Evolutionary conservation across 1,284 basidiomycete species (phyloP), one percentile per base, ranked within the genome.

Genomic region (Ceratobasidium sp.): DNA sequence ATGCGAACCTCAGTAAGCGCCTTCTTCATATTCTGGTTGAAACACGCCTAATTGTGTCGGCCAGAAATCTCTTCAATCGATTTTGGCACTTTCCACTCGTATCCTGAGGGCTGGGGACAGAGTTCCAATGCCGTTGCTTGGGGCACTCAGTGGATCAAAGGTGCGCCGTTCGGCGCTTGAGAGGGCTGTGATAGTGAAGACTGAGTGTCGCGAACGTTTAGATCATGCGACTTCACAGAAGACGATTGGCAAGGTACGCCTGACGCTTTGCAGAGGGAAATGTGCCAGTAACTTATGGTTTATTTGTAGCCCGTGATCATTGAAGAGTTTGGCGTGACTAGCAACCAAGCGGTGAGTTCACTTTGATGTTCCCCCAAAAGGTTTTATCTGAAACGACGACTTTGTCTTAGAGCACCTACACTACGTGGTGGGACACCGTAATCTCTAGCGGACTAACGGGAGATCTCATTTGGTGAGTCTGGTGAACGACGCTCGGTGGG

Each of bases 1-100:
- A 86, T 47, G 86, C 54, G 57, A 80, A 80, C 80, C 81, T 91
- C 56, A 60, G 57, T 60, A 44, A 33, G 57, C 27, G 24, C 15
- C 36, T 41, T 41, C 65, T 1, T 47, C 36, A 41, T 41, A 5
- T 19, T 3, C 29, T 7, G 29, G 36, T 11, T 41, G 36, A 41
- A 41, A 44, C 50, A n/a, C 50, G 57, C 14, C 14, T 27, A 60
- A 60, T 36, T 44, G 29, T 36, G n/a, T 15, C 19, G 29, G 9
- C 17, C 24, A 60, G 84, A 81, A n/a, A 87, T 91, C 59, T 82
- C 82, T 73, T 86, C 87, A 11, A 79, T 91, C 71, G 90, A 91
- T 79, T 91, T 90, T 78, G 89, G 89, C 11, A 91, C 90, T 11
- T 86, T 87, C 79, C 90, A 91, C 77, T 72, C 75, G 4, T 81